Base-by-base conservation (phyloP, 768 basidiomycete genomes). In the Boletus pseudopeckii region DNA sequence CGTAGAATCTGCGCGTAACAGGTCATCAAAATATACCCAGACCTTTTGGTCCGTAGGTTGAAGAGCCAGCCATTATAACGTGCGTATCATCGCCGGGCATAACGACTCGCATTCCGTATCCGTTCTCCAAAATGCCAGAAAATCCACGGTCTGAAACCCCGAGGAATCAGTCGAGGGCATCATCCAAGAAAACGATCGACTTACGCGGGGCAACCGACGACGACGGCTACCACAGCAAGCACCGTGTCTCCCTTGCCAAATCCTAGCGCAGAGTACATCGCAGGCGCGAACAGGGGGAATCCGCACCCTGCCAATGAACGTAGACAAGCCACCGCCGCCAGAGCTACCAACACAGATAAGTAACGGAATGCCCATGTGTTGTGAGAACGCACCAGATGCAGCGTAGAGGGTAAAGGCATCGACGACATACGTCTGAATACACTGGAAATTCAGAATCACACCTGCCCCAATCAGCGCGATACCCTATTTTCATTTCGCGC, bases 201-300 rank as follows among this genome's bases (percentile, higher is more conserved):
- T 47, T 53, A 72, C 61, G 77, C 72, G 8, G 86, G 86, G 55
- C 81, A 80, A 15, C 86, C 86, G 14, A 90, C 66, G 1, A 66
- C 76, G 49, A 90, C 80, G 2, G 84, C 74, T 2, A 79, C 57
- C 9, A 64, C 76, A 0, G 87, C 87, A 7, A 91, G 74, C 4
- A 90, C 74, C 0, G 87, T 85, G 57, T 83, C 70, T 8, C 85
- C 86, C 55, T 83, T 85, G 0, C 88, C 89, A 52, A 84, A 86
- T 4, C 87, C 89, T 1, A 90, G 72, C 14, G 73, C 71, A 1
- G 72, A 66, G 67, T 80, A 90, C 81, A 90, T 86, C 36, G 78
- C 72, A 18, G 85, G 82, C 4, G 83, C 86, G 59, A 91, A 91
- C n/a, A 91, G 70, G 2, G 89, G 90, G 64, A 92, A 90, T 1